Percentiles rank a stretch among this genome's conserved stretches.
These are phyloP conservation scores for Clitopilus passeckerianus DNA, from an alignment of 768 basidiomycete species.

Conservation along the genomic window DNA sequence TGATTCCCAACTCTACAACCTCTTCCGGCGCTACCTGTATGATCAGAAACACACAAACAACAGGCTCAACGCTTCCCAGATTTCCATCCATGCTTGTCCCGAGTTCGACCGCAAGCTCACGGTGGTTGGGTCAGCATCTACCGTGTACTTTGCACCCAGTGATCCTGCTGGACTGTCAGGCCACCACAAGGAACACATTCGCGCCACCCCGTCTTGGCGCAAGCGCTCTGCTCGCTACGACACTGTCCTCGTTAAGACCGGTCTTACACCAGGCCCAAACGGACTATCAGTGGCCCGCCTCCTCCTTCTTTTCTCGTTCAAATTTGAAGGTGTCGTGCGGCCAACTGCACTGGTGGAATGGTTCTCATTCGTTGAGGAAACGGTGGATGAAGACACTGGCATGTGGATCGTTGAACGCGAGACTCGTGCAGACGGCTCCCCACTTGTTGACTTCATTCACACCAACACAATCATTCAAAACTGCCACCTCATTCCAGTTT, in stretches of 20 bases:
- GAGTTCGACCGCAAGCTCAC: constrained; percentile 10
- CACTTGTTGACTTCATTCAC: constrained; percentile 8
- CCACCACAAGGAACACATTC: constrained; percentile 11
- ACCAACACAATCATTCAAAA: constrained; percentile 9
- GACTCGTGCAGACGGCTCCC: background rate
- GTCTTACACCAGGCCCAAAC: constrained; percentile 13
- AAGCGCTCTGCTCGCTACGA: constrained; percentile 19
- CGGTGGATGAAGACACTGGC: constrained; percentile 12
- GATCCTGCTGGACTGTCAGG: constrained; percentile 22
- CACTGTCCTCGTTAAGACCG: background rate
- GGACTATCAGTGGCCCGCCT: background rate
- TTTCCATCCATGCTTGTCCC: constrained; percentile 4
- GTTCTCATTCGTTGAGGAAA: constrained; percentile 8
- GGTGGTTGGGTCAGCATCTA: constrained; percentile 21
- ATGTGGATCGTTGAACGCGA: constrained; percentile 15
- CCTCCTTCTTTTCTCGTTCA: constrained; percentile 9
- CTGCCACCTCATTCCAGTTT: constrained; percentile 14
- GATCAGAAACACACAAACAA: background rate
- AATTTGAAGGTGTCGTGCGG: constrained; percentile 3
- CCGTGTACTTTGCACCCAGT: constrained; percentile 29
- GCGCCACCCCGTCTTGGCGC: constrained; percentile 22
- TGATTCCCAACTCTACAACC: background rate
- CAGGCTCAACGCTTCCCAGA: constrained; percentile 7
- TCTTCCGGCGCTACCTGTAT: background rate
- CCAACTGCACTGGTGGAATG: constrained; percentile 16